phyloP scores from a whole-genome alignment of 441 rosid genomes.

The Croton setiger region DNA sequence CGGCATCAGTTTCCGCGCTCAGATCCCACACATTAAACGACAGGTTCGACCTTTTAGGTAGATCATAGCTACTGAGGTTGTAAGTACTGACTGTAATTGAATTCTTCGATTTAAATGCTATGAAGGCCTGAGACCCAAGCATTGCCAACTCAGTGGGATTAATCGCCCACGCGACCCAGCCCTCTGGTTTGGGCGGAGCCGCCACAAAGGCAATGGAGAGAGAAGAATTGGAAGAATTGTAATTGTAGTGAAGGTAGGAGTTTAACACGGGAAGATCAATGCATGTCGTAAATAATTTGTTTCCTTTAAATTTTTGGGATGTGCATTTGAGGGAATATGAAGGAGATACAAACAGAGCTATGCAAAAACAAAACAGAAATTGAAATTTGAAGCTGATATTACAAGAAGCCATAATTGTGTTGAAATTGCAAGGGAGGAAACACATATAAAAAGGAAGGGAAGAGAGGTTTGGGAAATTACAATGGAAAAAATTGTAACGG shows the following conservation, averaged over 20 bases:
- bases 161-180: slow-evolving; percentile 76
- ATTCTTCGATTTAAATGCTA: slow-evolving; percentile 44
- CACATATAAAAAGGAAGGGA: too few species aligned
- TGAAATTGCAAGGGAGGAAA: background rate
- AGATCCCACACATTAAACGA: slow-evolving; percentile 46
- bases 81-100: slow-evolving; percentile 33
- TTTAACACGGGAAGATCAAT: slow-evolving; percentile 44
- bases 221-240: slow-evolving; percentile 52
- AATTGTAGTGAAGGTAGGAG: slow-evolving; percentile 56
- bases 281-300: slow-evolving; percentile 34
- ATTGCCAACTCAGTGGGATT: slow-evolving; percentile 48
- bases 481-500: too few species aligned
- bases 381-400: too few species aligned
- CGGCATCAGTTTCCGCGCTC: slow-evolving; percentile 28
- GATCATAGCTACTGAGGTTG: slow-evolving; percentile 32
- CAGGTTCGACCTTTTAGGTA: slow-evolving; percentile 24
- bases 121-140: slow-evolving; percentile 57
- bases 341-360: slow-evolving; percentile 35
- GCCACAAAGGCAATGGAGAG: slow-evolving; percentile 62
- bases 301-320: slow-evolving; percentile 32
- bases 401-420: background rate
- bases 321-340: slow-evolving; percentile 40
- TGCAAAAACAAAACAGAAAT: background rate
- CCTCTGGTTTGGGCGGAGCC: slow-evolving; percentile 33
- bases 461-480: too few species aligned